Evolutionary conservation across 2,329 filamentous ascomycete genomes (phyloP).

Genomic region (Fusarium zealandicum): DNA sequence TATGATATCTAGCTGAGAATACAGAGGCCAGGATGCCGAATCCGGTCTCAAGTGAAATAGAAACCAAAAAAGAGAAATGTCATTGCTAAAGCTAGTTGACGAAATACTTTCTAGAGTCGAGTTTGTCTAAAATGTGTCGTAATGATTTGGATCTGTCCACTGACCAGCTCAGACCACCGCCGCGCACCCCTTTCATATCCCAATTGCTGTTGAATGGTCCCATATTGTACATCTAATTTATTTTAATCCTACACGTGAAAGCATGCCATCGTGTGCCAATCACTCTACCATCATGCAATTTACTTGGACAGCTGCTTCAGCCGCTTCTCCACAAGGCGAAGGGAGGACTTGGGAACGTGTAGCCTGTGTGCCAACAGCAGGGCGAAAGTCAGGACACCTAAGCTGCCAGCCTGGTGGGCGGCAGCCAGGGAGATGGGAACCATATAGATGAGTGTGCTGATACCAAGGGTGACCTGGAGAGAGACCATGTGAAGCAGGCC

Average conservation of each 20-base stretch:
- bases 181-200: slow-evolving; percentile 8
- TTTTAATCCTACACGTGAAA: slow-evolving; percentile 33
- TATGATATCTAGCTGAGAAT: slow-evolving; percentile 40
- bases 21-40: slow-evolving; percentile 10
- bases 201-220: slow-evolving; percentile 29
- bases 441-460: slow-evolving; percentile 90
- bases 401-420: slow-evolving; percentile 88
- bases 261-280: slow-evolving; percentile 9
- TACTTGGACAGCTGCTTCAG: slow-evolving; percentile 46
- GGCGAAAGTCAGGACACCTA: slow-evolving; percentile 84
- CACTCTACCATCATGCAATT: slow-evolving; percentile 24
- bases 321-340: slow-evolving; percentile 65
- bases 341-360: slow-evolving; percentile 72
- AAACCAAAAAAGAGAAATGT: slow-evolving; percentile 23
- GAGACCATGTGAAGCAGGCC: slow-evolving; percentile 85
- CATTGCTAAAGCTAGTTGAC: slow-evolving; percentile 19
- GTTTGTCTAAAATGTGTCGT: slow-evolving; percentile 21
- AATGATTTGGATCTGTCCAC: slow-evolving; percentile 1
- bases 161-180: slow-evolving; percentile 13
- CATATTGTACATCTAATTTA: slow-evolving; percentile 37
- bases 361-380: slow-evolving; percentile 81
- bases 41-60: slow-evolving; percentile 17
- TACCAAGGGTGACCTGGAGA: slow-evolving; percentile 85
- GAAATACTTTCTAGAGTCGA: slow-evolving; percentile 27
- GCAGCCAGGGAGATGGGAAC: slow-evolving; percentile 89